Evolutionary conservation across 352 stramenopile species (phyloP).

Genomic region (Phytophthora multivora): DNA sequence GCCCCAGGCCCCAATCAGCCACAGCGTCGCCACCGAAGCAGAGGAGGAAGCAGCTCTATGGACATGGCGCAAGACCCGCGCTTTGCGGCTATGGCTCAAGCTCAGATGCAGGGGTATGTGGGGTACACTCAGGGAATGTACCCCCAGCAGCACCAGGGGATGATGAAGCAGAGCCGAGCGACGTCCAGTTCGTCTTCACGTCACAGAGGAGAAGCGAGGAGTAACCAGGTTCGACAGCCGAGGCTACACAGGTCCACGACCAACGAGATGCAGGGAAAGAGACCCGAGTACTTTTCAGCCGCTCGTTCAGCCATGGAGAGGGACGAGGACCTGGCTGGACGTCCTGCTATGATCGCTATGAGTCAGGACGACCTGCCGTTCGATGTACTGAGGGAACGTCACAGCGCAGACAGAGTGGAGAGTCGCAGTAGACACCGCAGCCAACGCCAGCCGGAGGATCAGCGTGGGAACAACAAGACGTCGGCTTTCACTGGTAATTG

Average conservation of each 20-base stretch:
- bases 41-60: constrained; percentile 6
- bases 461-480: constrained; percentile 27
- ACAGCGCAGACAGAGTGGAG: constrained; percentile 3
- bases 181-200: constrained; percentile 2
- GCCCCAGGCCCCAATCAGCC: constrained; percentile 1
- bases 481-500: constrained; percentile 8
- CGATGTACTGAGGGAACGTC: constrained; percentile 14
- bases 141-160: constrained; percentile 6
- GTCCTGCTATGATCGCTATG: constrained; percentile 37
- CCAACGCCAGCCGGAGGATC: constrained; percentile 15
- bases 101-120: constrained; percentile 39
- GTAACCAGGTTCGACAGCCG: constrained; percentile 9
- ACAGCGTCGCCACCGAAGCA: constrained; percentile 18
- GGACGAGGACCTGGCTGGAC: constrained; percentile 28
- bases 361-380: constrained; percentile 34
- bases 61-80: constrained; percentile 25
- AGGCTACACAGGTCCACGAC: not conserved
- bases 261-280: constrained; percentile 8
- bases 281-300: constrained; percentile 3
- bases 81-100: constrained; percentile 24
- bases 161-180: constrained; percentile 19
- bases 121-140: constrained; percentile 17
- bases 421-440: constrained; percentile 15
- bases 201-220: constrained; percentile 3
- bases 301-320: not conserved